Conservation (phyloP, 2,329 filamentous ascomycete genomes). For the Scopulariopsis brevicaulis region DNA sequence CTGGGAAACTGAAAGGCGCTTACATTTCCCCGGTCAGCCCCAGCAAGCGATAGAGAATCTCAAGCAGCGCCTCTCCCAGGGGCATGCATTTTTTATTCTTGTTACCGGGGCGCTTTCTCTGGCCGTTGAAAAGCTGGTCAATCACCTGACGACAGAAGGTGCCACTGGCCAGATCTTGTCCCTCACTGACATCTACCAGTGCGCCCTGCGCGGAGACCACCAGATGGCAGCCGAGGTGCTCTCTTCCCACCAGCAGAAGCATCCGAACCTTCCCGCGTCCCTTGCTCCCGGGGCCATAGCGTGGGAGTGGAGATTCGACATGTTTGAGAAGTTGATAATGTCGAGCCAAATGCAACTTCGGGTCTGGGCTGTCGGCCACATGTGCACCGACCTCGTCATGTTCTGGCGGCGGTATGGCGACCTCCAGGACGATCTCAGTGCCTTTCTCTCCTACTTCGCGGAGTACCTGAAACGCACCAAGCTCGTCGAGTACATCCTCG, state of each 20-base stretch:
- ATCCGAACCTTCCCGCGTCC: constrained; percentile 24
- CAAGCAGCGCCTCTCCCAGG: constrained; percentile 23
- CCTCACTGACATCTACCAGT: constrained; percentile 31
- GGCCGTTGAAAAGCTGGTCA: constrained; percentile 44
- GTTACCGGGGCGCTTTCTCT: constrained; percentile 28
- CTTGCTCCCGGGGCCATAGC: constrained; percentile 38
- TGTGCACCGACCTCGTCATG: constrained; percentile 59
- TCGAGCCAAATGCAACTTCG: constrained; percentile 87
- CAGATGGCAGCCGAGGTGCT: constrained; percentile 21
- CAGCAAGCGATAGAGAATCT: constrained; percentile 12
- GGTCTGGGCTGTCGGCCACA: constrained; percentile 62
- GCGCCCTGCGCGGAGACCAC: constrained; percentile 24
- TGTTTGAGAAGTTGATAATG: constrained; percentile 61
- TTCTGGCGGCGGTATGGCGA: constrained; percentile 52
- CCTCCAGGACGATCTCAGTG: constrained; percentile 22
- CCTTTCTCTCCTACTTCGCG: constrained; percentile 56
- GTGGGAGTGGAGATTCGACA: constrained; percentile 57
- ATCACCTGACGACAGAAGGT: constrained; percentile 34
- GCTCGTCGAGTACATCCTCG: constrained; percentile 77
- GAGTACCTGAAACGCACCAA: constrained; percentile 57
- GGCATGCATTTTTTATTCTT: constrained; percentile 29
- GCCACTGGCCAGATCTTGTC: constrained; percentile 24
- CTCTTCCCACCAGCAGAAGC: constrained; percentile 16
- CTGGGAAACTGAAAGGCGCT: constrained; percentile 14
- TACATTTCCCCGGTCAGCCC: constrained; percentile 1